phyloP scores from a whole-genome alignment of 1,284 basidiomycete species.

The Testicularia cyperi region DNA sequence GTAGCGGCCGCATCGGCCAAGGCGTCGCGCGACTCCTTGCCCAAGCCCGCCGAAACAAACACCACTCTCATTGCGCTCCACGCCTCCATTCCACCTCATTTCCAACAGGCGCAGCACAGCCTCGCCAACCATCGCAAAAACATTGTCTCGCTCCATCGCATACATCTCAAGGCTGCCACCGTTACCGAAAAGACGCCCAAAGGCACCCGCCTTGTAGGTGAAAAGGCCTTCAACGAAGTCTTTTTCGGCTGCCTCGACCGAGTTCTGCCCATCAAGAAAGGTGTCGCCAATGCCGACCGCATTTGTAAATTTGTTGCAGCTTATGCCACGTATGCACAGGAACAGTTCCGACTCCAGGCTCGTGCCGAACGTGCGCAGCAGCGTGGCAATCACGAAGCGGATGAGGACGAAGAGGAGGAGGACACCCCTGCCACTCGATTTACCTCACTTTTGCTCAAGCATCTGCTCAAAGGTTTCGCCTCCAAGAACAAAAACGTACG shows the following conservation, averaged over 20 bases:
- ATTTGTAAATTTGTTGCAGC: slow-evolving; percentile 80
- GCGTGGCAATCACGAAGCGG: slow-evolving; percentile 58
- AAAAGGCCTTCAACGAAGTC: slow-evolving; percentile 74
- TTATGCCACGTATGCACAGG: slow-evolving; percentile 69
- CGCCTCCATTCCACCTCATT: slow-evolving; percentile 58
- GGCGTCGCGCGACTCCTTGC: too few relatives aligned
- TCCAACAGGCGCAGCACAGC: slow-evolving; percentile 80
- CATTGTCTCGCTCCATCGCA: slow-evolving; percentile 78
- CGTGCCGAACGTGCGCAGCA: slow-evolving; percentile 10
- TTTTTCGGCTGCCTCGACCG: slow-evolving; percentile 68
- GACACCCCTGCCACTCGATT: slow-evolving; percentile 76
- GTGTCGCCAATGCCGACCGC: slow-evolving; percentile 75
- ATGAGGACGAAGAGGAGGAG: slow-evolving; percentile 67
- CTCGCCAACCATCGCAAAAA: slow-evolving; percentile 90
- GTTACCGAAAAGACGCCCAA: slow-evolving; percentile 66
- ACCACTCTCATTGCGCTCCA: slow-evolving; percentile 17
- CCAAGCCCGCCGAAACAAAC: slow-evolving; percentile 6
- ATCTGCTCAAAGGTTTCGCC: slow-evolving; percentile 77
- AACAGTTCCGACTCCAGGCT: slow-evolving; percentile 41
- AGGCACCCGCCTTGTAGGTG: slow-evolving; percentile 71
- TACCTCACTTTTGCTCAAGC: slow-evolving; percentile 69
- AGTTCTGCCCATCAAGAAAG: slow-evolving; percentile 80
- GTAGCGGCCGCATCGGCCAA: not conserved
- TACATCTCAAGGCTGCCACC: slow-evolving; percentile 71
- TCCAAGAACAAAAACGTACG: slow-evolving; percentile 88